Percentiles rank a stretch among this genome's conserved stretches.
Evolutionary conservation across 805 yeast genomes (phyloP).

Genomic region (Starmerella potacharoeniae): DNA sequence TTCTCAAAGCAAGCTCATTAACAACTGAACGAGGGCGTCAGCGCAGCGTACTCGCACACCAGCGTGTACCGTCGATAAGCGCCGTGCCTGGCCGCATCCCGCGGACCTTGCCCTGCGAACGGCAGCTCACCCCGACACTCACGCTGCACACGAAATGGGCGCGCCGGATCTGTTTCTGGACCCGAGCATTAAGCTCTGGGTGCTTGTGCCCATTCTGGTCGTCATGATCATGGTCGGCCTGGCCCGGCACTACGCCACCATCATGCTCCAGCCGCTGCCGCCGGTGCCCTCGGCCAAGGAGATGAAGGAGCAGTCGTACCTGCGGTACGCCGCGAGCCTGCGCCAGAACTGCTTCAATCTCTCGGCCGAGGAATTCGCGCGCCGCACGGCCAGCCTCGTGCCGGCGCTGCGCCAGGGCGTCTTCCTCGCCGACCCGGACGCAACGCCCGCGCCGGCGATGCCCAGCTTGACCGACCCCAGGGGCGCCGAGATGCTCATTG

Average conservation of each 20-base stretch:
- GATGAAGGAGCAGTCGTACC: conserved; percentile 44
- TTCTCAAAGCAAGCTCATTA: too few species aligned
- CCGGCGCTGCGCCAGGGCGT: conserved; percentile 42
- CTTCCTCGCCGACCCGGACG: conserved; percentile 43
- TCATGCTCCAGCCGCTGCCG: conserved; percentile 47
- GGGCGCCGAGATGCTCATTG: conserved; percentile 59
- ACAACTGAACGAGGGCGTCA: too few species aligned
- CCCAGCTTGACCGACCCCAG: conserved; percentile 47
- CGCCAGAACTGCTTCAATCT: conserved; percentile 44
- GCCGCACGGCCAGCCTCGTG: conserved; percentile 40
- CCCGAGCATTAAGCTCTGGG: conserved; percentile 81
- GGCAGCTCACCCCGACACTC: background rate
- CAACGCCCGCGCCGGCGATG: conserved; percentile 37
- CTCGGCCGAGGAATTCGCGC: conserved; percentile 40
- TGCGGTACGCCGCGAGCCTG: conserved; percentile 49
- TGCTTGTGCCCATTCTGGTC: conserved; percentile 71
- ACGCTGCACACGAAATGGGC: background rate
- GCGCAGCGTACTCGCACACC: too few species aligned
- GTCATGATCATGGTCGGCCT: conserved; percentile 86
- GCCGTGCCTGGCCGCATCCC: too few species aligned
- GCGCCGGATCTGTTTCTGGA: conserved; percentile 50
- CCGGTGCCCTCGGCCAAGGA: conserved; percentile 42
- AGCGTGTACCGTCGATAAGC: too few species aligned
- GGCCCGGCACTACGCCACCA: conserved; percentile 55
- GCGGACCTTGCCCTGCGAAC: background rate